These are phyloP conservation scores for Fusarium zealandicum DNA, from an alignment of 2,329 filamentous ascomycete genomes.

Conservation along the genomic window DNA sequence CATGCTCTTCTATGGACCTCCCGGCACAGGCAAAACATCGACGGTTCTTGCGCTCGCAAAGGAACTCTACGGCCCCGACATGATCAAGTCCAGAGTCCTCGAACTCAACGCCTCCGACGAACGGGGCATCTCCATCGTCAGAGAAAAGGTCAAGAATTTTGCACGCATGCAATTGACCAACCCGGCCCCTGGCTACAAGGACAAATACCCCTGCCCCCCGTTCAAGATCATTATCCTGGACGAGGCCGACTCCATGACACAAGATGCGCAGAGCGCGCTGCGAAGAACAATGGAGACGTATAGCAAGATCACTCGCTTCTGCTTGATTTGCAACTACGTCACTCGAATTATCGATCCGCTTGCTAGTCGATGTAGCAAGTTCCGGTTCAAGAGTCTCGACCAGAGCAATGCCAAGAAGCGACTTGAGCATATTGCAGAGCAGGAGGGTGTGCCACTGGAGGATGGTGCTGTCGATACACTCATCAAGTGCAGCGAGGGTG, in stretches of 20 bases:
- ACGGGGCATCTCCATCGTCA: conserved; percentile 94
- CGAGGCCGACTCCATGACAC: conserved; percentile 98
- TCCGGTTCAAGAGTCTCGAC: conserved; percentile 95
- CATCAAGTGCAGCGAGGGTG: conserved; percentile 88
- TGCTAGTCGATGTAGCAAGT: conserved; percentile 93
- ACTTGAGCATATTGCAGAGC: conserved; percentile 80
- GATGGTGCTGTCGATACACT: conserved; percentile 83
- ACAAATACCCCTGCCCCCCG: conserved; percentile 87
- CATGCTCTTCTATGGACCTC: conserved; percentile 99
- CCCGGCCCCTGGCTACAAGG: conserved; percentile 71
- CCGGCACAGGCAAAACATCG: conserved; percentile 96
- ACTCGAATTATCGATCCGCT: conserved; percentile 97
- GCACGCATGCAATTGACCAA: conserved; percentile 93
- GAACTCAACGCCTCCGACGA: conserved; percentile 99
- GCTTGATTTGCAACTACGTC: conserved; percentile 98
- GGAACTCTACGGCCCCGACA: conserved; percentile 94
- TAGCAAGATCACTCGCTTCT: conserved; percentile 94
- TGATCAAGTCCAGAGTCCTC: conserved; percentile 92
- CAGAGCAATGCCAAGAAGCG: conserved; percentile 81
- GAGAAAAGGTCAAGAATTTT: conserved; percentile 98
- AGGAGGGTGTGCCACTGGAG: conserved; percentile 79
- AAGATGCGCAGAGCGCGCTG: conserved; percentile 93
- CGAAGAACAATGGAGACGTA: conserved; percentile 98
- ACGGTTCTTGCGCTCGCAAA: conserved; percentile 97
- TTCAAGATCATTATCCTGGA: conserved; percentile 99